phyloP scores from a whole-genome alignment of 768 basidiomycete species.

The Krasilnikovozyma curviuscula region DNA sequence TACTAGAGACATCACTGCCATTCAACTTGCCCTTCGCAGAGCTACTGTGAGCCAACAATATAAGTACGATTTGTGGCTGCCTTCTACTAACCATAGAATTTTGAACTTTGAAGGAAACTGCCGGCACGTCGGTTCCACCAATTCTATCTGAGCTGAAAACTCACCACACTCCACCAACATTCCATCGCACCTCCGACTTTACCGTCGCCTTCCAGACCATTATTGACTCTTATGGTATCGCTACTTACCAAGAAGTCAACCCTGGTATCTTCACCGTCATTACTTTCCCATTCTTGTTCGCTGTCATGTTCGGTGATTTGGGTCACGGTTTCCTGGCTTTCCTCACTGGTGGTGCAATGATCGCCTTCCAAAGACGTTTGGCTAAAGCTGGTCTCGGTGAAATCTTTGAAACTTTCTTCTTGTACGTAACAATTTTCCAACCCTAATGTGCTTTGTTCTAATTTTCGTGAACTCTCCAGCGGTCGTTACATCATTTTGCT shows the following conservation, averaged over 20 bases:
- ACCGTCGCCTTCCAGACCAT: constrained; percentile 93
- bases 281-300: constrained; percentile 96
- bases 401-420: constrained; percentile 82
- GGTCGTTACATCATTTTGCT: constrained; percentile 96
- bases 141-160: constrained; percentile 80
- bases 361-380: constrained; percentile 61
- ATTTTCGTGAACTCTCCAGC: constrained; percentile 30
- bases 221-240: constrained; percentile 93
- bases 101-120: constrained; percentile 57
- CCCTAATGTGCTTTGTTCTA: constrained; percentile 3
- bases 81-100: background rate
- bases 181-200: constrained; percentile 83
- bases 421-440: constrained; percentile 35
- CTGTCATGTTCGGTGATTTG: constrained; percentile 99
- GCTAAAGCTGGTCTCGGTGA: constrained; percentile 56
- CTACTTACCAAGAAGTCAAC: constrained; percentile 88
- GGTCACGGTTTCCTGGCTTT: constrained; percentile 81
- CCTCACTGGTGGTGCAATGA: constrained; percentile 60
- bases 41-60: constrained; percentile 64
- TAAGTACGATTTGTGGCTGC: background rate
- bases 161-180: constrained; percentile 83
- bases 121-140: constrained; percentile 77
- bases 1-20: constrained; percentile 65
- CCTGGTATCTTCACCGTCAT: constrained; percentile 66
- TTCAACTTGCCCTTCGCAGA: constrained; percentile 69